Conservation (phyloP, 352 stramenopile genomes). For the Globisporangium mamillatum region DNA sequence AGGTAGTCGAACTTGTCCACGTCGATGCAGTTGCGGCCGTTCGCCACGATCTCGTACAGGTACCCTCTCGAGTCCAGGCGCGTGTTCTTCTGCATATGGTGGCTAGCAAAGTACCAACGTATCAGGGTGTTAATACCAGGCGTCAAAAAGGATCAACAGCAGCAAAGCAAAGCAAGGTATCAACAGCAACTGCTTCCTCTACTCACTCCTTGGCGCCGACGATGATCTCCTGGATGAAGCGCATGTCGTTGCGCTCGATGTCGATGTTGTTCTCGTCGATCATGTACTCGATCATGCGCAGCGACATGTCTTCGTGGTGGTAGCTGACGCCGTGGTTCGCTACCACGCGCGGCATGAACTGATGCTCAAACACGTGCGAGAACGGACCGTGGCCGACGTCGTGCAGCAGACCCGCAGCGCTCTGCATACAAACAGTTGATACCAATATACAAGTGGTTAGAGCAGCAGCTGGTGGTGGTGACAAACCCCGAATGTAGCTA, state of each 20-base stretch:
- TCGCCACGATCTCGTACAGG: conserved; percentile 90
- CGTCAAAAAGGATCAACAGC: conserved; percentile 4
- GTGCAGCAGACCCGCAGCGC: conserved; percentile 75
- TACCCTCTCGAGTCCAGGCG: conserved; percentile 64
- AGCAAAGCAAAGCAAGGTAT: not conserved
- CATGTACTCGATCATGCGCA: conserved; percentile 78
- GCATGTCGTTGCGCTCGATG: conserved; percentile 57
- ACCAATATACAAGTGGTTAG: not conserved
- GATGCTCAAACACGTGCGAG: conserved; percentile 94
- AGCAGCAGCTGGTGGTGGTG: not conserved
- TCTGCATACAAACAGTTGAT: conserved; percentile 26
- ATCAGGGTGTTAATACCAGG: not conserved
- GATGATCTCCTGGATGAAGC: conserved; percentile 80
- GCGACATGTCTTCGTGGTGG: conserved; percentile 82
- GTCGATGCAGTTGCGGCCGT: conserved; percentile 89
- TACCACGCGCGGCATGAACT: conserved; percentile 78
- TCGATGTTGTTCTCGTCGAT: conserved; percentile 82
- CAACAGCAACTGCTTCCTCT: not conserved
- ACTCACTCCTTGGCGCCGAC: conserved; percentile 72
- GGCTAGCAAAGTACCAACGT: conserved; percentile 21
- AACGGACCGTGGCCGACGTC: conserved; percentile 94
- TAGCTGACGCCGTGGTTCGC: conserved; percentile 37
- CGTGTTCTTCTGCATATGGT: conserved; percentile 31
- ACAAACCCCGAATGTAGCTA: not conserved
- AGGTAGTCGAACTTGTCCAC: conserved; percentile 93